Percentiles rank a stretch among this genome's conserved stretches.
phyloP scores from a whole-genome alignment of 1,284 basidiomycete genomes.

The Wolfiporia cocos region DNA sequence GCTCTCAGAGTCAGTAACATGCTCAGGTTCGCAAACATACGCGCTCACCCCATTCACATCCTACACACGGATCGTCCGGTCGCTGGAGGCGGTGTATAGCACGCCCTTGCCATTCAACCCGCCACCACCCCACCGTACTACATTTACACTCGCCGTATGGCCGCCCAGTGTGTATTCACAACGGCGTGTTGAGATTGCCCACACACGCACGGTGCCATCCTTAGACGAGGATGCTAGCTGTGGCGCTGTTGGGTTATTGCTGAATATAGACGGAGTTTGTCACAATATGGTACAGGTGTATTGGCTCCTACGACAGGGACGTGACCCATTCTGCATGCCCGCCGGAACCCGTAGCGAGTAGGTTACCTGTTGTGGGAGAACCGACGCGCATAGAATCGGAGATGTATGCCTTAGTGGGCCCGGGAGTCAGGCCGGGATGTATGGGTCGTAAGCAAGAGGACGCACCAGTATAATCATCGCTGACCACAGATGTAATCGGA shows the following conservation, averaged over 20 bases:
- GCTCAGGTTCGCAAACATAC: neutral
- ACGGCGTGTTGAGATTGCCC: slow-evolving; percentile 73
- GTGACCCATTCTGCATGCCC: slow-evolving; percentile 98
- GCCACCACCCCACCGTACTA: slow-evolving; percentile 92
- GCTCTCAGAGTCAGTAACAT: slow-evolving; percentile 3
- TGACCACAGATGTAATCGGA: no score
- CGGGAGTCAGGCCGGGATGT: neutral
- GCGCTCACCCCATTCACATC: slow-evolving; percentile 72
- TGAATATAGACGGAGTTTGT: slow-evolving; percentile 3
- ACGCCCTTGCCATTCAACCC: slow-evolving; percentile 64
- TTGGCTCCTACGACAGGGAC: slow-evolving; percentile 92
- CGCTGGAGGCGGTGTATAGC: slow-evolving; percentile 91
- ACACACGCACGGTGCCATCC: slow-evolving; percentile 92
- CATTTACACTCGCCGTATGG: slow-evolving; percentile 92
- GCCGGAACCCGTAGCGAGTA: slow-evolving; percentile 92
- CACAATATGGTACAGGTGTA: slow-evolving; percentile 60
- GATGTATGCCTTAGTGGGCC: slow-evolving; percentile 71
- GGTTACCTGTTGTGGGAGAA: slow-evolving; percentile 89
- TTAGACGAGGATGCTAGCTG: slow-evolving; percentile 94
- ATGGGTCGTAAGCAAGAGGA: slow-evolving; percentile 11
- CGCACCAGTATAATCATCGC: slow-evolving; percentile 70
- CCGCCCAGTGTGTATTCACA: slow-evolving; percentile 88
- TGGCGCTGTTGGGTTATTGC: slow-evolving; percentile 67
- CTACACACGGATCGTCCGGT: slow-evolving; percentile 94
- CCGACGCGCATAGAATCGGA: slow-evolving; percentile 92